phyloP scores from a whole-genome alignment of 257 asterid species.

The Nicotiana tabacum region DNA sequence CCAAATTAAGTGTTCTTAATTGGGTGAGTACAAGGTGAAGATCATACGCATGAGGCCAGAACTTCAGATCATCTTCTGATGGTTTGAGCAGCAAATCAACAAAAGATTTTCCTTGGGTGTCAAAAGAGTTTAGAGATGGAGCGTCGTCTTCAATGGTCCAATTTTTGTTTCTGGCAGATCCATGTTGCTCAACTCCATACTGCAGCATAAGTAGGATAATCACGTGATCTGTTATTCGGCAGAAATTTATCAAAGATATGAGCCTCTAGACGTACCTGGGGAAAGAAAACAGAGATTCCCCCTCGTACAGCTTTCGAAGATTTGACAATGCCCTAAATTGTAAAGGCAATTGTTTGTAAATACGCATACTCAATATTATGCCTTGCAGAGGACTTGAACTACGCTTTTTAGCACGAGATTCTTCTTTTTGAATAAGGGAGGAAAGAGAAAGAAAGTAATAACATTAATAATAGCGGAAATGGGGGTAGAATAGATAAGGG shows the following conservation, averaged over 20 bases:
- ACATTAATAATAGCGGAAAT: background rate
- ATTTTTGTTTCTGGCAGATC: constrained; percentile 71
- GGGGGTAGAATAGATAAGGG: too few species aligned
- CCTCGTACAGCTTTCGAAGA: constrained; percentile 87
- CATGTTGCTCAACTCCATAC: constrained; percentile 83
- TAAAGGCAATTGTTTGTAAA: background rate
- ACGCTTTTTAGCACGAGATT: background rate
- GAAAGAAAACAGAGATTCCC: constrained; percentile 83
- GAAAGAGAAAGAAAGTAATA: background rate
- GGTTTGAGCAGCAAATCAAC: constrained; percentile 83
- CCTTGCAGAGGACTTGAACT: background rate
- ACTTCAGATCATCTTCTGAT: constrained; percentile 75
- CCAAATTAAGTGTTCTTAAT: background rate
- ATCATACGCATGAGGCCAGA: constrained; percentile 76
- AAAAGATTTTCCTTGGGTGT: constrained; percentile 56
- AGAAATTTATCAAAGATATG: background rate
- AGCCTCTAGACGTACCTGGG: constrained; percentile 55
- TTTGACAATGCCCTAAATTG: constrained; percentile 59
- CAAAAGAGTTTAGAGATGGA: constrained; percentile 58
- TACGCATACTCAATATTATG: background rate
- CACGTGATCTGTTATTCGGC: background rate
- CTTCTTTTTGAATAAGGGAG: background rate
- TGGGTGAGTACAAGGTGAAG: background rate
- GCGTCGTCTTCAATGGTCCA: constrained; percentile 80
- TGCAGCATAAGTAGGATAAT: constrained; percentile 25